Percentiles rank a stretch among this genome's conserved stretches.
These are phyloP conservation scores for Bondarzewia mesenterica DNA, from an alignment of 1,284 basidiomycete species.

Conservation along the genomic window DNA sequence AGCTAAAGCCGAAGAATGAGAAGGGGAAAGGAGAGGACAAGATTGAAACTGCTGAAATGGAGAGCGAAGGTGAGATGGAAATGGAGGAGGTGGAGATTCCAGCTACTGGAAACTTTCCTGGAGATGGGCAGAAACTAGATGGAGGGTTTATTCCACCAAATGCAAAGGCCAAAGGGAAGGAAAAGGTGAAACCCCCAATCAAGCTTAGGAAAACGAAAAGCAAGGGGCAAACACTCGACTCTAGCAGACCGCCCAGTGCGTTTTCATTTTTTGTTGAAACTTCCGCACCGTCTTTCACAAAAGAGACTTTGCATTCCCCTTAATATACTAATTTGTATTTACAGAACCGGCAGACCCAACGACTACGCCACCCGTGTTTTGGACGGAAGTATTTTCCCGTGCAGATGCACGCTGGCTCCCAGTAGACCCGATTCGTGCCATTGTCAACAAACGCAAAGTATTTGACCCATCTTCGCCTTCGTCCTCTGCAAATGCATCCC, in stretches of 20 bases:
- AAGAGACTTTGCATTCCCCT: neutral
- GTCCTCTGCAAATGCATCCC: constrained; percentile 24
- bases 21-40: constrained; percentile 21
- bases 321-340: neutral
- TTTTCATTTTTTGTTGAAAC: neutral
- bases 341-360: constrained; percentile 41
- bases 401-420: constrained; percentile 90
- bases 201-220: constrained; percentile 46
- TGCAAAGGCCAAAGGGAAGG: constrained; percentile 43
- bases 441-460: constrained; percentile 71
- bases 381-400: constrained; percentile 95
- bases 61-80: constrained; percentile 24
- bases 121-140: constrained; percentile 32
- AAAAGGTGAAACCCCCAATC: constrained; percentile 43
- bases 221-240: constrained; percentile 34
- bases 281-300: too few species aligned
- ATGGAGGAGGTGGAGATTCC: constrained; percentile 32
- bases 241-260: constrained; percentile 15
- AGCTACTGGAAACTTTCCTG: constrained; percentile 20
- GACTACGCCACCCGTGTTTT: constrained; percentile 82
- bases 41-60: constrained; percentile 25
- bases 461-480: constrained; percentile 79
- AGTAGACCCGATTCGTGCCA: constrained; percentile 80
- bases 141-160: constrained; percentile 21
- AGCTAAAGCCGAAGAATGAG: constrained; percentile 29